A percentile compares a stretch with the other conserved stretches of the same genome.
Evolutionary conservation across 805 yeast species (phyloP).

Genomic region (Candida insectalens): DNA sequence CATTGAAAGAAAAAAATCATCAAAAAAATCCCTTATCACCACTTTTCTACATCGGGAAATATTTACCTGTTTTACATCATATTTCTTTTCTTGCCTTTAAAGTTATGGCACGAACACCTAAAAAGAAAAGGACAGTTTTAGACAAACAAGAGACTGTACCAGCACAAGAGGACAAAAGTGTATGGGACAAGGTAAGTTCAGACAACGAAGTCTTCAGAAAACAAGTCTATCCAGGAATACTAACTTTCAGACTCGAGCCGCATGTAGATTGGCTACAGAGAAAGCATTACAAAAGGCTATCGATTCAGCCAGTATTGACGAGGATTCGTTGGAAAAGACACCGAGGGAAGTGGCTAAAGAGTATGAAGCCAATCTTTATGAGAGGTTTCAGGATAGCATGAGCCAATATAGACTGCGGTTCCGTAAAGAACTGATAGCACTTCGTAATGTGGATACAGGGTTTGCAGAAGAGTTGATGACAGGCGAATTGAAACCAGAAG

Average conservation of each 20-base stretch:
- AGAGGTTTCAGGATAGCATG: constrained; percentile 8
- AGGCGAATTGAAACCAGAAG: constrained; percentile 12
- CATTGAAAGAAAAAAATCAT: too few species aligned
- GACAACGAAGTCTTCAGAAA: too few species aligned
- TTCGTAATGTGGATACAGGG: constrained; percentile 17
- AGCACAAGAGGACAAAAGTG: constrained; percentile 17
- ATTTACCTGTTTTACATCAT: too few species aligned
- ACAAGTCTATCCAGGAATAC: too few species aligned
- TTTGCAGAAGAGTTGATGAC: constrained; percentile 14
- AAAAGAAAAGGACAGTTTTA: background rate
- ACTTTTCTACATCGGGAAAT: too few species aligned
- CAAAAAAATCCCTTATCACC: too few species aligned
- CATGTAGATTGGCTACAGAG: constrained; percentile 14
- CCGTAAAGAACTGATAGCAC: constrained; percentile 23
- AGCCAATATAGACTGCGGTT: constrained; percentile 18
- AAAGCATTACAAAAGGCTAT: constrained; percentile 8
- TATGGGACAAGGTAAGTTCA: too few species aligned
- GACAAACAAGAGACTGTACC: constrained; percentile 3
- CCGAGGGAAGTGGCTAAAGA: constrained; percentile 8
- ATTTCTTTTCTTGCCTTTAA: background rate
- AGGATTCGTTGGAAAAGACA: background rate
- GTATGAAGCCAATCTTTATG: constrained; percentile 19
- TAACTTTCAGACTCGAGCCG: constrained; percentile 17
- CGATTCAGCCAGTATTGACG: constrained; percentile 1
- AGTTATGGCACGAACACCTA: constrained; percentile 2